Evolutionary conservation across 1,139 yeast species (phyloP), one percentile per base, ranked within the genome.

Genomic region (Kodamaea fungicola): DNA sequence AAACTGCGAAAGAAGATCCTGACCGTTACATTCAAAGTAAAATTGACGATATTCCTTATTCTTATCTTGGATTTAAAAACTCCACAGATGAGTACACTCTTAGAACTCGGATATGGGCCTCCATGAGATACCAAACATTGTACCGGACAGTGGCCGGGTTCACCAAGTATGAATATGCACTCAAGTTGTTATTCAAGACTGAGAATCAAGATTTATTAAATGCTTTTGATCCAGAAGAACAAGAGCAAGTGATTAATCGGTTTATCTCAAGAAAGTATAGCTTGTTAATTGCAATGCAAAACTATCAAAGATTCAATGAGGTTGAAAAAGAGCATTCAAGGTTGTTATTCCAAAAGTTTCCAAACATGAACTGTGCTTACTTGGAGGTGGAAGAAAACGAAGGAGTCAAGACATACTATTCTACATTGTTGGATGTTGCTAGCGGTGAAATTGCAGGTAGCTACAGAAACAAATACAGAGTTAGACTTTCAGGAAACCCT

Each of bases 41-140:
- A 41, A 62, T 70, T 22, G 71, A 73, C 38, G 87, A 84, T 45
- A 54, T 86, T 30, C 94, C 95, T 0, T 78, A 71, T 40, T 76
- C 82, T 44, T 78, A 82, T 47, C 61, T 85, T 40, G 96, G 96
- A 0, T 86, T 83, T 56, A 80, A 78, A 42, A 64, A 74, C 8
- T 71, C 87, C 1, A 67, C 76, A 6, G 80, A 84, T 0, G 80
- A 78, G 40, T 76, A 72, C 45, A 73, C 78, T 1, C 54, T 83
- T 41, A 62, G 94, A 50, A 84, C 95, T 1, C 68, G 95, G 49
- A 71, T 85, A 1, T 86, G 95, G 95, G 84, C 94, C 0, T 84
- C 95, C 0, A 60, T 82, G 37, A 67, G 95, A 46, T 75, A 86
- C 2, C 95, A 86, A 52, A 86, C 95, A 0, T 63, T 86, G 34